Conservation (phyloP, 73 alveolate genomes). For the Symbiodinium natans region DNA sequence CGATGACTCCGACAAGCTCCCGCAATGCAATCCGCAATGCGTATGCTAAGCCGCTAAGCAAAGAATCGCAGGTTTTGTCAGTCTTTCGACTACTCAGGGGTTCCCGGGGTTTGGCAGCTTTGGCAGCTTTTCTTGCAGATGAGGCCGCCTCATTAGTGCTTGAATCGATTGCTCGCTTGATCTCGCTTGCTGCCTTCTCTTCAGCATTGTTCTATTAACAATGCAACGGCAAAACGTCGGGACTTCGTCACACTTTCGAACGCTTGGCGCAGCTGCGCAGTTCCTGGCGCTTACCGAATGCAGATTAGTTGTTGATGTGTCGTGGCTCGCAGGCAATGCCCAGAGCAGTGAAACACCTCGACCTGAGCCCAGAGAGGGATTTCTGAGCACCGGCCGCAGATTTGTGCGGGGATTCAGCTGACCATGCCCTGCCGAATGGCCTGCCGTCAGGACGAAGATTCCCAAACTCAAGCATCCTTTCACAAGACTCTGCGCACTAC, state of each 20-base stretch:
- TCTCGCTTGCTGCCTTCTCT: not conserved
- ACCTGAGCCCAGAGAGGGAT: not conserved
- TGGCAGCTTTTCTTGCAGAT: not conserved
- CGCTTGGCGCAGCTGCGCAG: constrained; percentile 3
- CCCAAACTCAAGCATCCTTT: too few relatives aligned
- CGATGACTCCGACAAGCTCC: too few relatives aligned
- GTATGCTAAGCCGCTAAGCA: too few relatives aligned
- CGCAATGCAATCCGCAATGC: too few relatives aligned
- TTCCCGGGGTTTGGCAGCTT: too few relatives aligned
- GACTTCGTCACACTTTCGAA: not conserved
- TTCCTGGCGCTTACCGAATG: not conserved
- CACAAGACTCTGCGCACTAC: too few relatives aligned
- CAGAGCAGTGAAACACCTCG: not conserved
- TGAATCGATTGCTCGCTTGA: not conserved
- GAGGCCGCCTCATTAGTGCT: not conserved
- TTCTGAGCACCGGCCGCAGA: not conserved
- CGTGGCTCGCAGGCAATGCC: not conserved
- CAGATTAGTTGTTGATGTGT: too few relatives aligned
- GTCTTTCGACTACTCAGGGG: too few relatives aligned
- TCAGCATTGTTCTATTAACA: not conserved
- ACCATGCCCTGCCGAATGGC: not conserved
- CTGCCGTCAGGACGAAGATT: not conserved
- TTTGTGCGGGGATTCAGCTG: not conserved
- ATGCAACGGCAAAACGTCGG: not conserved
- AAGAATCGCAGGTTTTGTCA: too few relatives aligned